A percentile compares a stretch with the other conserved stretches of the same genome.
Conservation (phyloP, 441 rosid species). For the Euphorbia schlechtendalii region DNA sequence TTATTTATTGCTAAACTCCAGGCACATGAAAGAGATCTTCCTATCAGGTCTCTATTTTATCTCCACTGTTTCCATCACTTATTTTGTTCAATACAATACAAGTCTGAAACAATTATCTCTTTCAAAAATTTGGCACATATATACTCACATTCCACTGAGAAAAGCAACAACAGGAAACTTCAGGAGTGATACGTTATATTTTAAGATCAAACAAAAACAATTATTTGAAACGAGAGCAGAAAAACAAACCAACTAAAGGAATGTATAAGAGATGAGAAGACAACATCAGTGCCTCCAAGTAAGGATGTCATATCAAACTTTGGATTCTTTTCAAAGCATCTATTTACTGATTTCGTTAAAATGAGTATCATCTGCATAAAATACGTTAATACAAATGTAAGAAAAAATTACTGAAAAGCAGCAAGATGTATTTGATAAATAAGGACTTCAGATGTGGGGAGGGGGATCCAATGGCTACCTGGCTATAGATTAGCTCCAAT, state of each 20-base stretch:
- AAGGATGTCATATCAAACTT: conserved; percentile 97
- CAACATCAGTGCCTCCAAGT: conserved; percentile 95
- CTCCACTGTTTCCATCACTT: not conserved
- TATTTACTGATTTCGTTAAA: conserved; percentile 84
- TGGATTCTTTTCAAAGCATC: conserved; percentile 93
- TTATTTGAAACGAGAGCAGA: conserved; percentile 16
- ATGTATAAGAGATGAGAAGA: conserved; percentile 95
- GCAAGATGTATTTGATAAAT: not conserved
- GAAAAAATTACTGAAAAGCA: conserved; percentile 1
- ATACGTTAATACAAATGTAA: conserved; percentile 13
- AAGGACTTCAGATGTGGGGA: conserved; percentile 8
- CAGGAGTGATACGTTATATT: not conserved
- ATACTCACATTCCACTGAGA: not conserved
- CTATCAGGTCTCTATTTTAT: not conserved
- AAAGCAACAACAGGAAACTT: not conserved
- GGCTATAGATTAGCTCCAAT: conserved; percentile 91
- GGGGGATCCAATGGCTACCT: conserved; percentile 43
- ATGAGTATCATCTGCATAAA: conserved; percentile 89
- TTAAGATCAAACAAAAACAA: conserved; percentile 7
- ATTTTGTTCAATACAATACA: not conserved
- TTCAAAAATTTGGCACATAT: not conserved
- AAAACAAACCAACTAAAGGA: conserved; percentile 80
- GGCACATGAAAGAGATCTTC: not conserved
- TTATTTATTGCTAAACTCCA: not conserved
- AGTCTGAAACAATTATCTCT: not conserved